Conservation (phyloP, 1,139 yeast species). For the Zhuliangozyma blackwelliae region DNA sequence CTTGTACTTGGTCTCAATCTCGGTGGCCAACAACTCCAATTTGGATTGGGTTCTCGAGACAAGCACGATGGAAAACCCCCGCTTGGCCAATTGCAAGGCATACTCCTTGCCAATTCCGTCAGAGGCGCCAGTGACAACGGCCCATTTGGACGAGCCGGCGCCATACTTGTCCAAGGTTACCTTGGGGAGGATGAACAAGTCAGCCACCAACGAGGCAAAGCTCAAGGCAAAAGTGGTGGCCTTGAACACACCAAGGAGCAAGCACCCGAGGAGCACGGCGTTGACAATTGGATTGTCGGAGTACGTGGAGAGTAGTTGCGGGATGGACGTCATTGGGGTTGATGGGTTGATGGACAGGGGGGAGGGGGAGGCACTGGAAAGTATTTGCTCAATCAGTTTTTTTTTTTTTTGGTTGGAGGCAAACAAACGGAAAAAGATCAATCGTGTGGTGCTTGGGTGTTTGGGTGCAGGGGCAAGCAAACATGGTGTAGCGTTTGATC, state of each 20-base stretch:
- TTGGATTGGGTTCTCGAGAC: slow-evolving; percentile 83
- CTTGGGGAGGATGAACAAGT: slow-evolving; percentile 61
- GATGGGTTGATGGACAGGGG: too few relatives aligned
- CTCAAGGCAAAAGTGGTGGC: slow-evolving; percentile 37
- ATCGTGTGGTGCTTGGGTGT: too few relatives aligned
- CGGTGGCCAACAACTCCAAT: slow-evolving; percentile 62
- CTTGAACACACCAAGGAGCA: slow-evolving; percentile 52
- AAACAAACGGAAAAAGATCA: too few relatives aligned
- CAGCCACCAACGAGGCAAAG: slow-evolving; percentile 42
- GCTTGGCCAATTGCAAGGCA: slow-evolving; percentile 77
- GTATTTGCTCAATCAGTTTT: too few relatives aligned
- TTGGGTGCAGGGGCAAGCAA: too few relatives aligned
- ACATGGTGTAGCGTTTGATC: too few relatives aligned
- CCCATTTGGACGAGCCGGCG: slow-evolving; percentile 64
- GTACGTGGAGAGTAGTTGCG: slow-evolving; percentile 13
- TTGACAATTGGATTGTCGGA: slow-evolving; percentile 18
- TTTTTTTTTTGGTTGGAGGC: too few relatives aligned
- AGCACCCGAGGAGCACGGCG: slow-evolving; percentile 27
- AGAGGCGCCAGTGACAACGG: slow-evolving; percentile 93
- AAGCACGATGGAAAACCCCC: slow-evolving; percentile 77
- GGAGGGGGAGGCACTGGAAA: too few relatives aligned
- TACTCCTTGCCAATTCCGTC: slow-evolving; percentile 97
- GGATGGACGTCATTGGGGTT: slow-evolving; percentile 13
- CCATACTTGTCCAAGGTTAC: slow-evolving; percentile 69
- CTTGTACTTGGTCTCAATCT: slow-evolving; percentile 54